phyloP scores from a whole-genome alignment of 75 land plant species.

The Ceratopteris richardii region DNA sequence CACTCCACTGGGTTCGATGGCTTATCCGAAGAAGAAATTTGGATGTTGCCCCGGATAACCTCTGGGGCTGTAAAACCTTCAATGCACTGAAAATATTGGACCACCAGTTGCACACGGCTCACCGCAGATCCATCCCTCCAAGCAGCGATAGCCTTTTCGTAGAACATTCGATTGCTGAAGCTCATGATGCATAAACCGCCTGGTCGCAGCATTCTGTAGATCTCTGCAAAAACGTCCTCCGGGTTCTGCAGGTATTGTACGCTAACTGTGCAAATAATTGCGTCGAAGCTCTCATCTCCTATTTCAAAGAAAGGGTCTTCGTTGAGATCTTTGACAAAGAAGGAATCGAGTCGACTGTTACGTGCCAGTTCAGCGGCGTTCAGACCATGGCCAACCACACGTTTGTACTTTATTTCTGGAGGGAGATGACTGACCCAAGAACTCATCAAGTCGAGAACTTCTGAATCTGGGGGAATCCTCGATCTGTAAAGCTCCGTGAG shows the following conservation, averaged over 20 bases:
- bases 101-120: constrained; percentile 63
- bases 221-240: constrained; percentile 80
- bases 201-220: constrained; percentile 62
- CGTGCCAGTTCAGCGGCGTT: constrained; percentile 68
- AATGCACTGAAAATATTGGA: constrained; percentile 68
- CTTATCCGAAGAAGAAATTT: neutral
- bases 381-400: constrained; percentile 83
- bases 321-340: constrained; percentile 74
- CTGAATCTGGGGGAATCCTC: constrained; percentile 35
- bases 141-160: constrained; percentile 74
- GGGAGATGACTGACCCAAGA: constrained; percentile 85
- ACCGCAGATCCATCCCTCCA: constrained; percentile 75
- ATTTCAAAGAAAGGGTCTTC: constrained; percentile 48
- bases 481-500: constrained; percentile 56
- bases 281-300: constrained; percentile 53
- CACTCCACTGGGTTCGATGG: constrained; percentile 20
- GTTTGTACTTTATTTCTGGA: constrained; percentile 42
- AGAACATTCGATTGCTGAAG: constrained; percentile 84
- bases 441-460: constrained; percentile 67
- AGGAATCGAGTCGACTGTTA: constrained; percentile 61
- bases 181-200: constrained; percentile 88
- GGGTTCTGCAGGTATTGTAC: constrained; percentile 83
- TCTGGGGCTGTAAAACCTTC: constrained; percentile 72
- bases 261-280: constrained; percentile 76
- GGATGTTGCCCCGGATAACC: constrained; percentile 16